Base-by-base conservation (phyloP, 2,329 filamentous ascomycete species). In the Periglandula ipomoeae region DNA sequence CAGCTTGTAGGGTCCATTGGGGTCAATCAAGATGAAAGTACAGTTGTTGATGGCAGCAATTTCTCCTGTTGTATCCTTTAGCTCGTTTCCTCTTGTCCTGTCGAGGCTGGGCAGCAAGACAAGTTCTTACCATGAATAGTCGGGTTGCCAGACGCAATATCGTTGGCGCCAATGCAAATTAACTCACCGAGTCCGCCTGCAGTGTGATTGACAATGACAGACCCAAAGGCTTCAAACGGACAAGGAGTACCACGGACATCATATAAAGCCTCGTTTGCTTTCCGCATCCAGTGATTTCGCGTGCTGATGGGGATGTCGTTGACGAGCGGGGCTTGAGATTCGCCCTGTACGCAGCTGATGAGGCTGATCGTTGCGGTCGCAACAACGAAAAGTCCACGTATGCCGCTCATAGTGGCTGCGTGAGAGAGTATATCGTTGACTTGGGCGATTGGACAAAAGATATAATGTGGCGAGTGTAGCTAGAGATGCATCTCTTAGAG, bases 131-230 rank as follows among this genome's bases (percentile, higher is more conserved):
- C 75, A 55, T 79, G 76, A n/a, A 75, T 57, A 1, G 66, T 73
- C 1, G 76, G 76, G 57, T 79, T 76, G 1, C 75, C 75, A 2
- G 65, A 69, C 5, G 55, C 53, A 46, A 68, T 70, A 23, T 62
- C 59, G 55, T 79, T 79, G 17, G 69, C 71, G 7, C 74, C 74
- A 13, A 70, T 70, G 59, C 75, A 79, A 13, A 79, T 61, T 3
- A 75, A 57, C 20, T 72, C 61, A 2, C 74, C 74, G 0, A 68
- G 57, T 0, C 64, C 66, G 20, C 53, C 53, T 5, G 53, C 58
- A 0, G 74, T 78, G 55, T 80, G 76, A 55, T 79, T 80, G 13
- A 80, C 76, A 48, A 80, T 70, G 20, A 70, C 75, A 13, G 70
- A 67, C 3, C 73, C 75, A 56, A 79, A 80, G 5, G 76, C 71